Conservation (phyloP, 1,139 yeast genomes). For the Blastobotrys elegans region DNA sequence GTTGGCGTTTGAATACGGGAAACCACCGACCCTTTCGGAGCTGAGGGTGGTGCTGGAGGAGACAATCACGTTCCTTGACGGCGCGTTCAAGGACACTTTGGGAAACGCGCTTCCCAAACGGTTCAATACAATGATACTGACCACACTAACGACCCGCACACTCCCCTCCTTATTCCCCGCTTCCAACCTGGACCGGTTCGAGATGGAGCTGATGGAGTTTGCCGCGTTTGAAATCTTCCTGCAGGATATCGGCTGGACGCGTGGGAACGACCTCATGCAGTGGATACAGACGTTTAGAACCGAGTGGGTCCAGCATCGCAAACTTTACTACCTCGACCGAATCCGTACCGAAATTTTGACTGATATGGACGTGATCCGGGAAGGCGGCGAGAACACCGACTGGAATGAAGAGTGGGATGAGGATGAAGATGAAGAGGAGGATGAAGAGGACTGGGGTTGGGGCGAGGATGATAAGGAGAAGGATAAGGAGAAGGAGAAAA, state of each 20-base stretch:
- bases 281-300: slow-evolving; percentile 23
- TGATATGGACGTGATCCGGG: slow-evolving; percentile 2
- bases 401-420: slow-evolving; percentile 24
- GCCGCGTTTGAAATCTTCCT: slow-evolving; percentile 25
- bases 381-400: slow-evolving; percentile 15
- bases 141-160: slow-evolving; percentile 19
- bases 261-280: slow-evolving; percentile 22
- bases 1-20: slow-evolving; percentile 10
- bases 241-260: slow-evolving; percentile 22
- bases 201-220: slow-evolving; percentile 19
- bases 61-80: slow-evolving; percentile 19
- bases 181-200: slow-evolving; percentile 18
- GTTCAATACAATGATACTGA: slow-evolving; percentile 22
- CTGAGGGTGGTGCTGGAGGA: slow-evolving; percentile 18
- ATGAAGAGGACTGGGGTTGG: slow-evolving; percentile 31
- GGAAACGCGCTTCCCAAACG: slow-evolving; percentile 22
- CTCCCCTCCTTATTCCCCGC: slow-evolving; percentile 27
- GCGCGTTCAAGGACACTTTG: slow-evolving; percentile 17
- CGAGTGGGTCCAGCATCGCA: slow-evolving; percentile 27
- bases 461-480: slow-evolving; percentile 25
- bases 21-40: background rate
- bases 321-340: slow-evolving; percentile 20
- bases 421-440: slow-evolving; percentile 19
- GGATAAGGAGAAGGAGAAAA: background rate
- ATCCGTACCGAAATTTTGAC: slow-evolving; percentile 17